Evolutionary conservation across 257 asterid species (phyloP).

Genomic region (Rhazya stricta): DNA sequence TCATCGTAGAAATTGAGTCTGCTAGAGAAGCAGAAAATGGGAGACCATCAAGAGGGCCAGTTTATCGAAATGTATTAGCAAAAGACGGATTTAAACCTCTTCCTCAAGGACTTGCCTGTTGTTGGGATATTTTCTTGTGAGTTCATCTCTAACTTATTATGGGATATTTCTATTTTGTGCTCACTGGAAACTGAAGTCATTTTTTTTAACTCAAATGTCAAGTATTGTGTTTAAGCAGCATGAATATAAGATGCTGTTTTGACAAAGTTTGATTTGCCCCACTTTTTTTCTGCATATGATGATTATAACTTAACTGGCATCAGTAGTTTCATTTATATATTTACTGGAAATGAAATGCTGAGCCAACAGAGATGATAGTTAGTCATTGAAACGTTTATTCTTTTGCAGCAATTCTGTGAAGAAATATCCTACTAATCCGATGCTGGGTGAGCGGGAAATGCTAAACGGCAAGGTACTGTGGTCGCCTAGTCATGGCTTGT

Average conservation of each 20-base stretch:
- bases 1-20: slow-evolving; percentile 49
- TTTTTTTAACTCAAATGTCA: background rate
- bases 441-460: slow-evolving; percentile 83
- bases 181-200: background rate
- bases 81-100: slow-evolving; percentile 58
- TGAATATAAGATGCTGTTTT: no score
- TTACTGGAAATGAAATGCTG: no score
- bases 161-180: background rate
- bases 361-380: no score
- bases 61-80: slow-evolving; percentile 51
- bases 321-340: no score
- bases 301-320: no score
- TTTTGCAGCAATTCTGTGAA: slow-evolving; percentile 52
- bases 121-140: slow-evolving; percentile 82
- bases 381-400: background rate
- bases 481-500: background rate
- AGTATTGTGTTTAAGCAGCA: background rate
- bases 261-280: no score
- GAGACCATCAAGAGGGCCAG: slow-evolving; percentile 65
- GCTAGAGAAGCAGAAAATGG: slow-evolving; percentile 50
- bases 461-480: slow-evolving; percentile 46
- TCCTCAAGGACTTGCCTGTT: slow-evolving; percentile 43
- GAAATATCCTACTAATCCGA: slow-evolving; percentile 44
- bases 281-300: no score
- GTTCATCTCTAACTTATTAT: slow-evolving; percentile 4